Evolutionary conservation across 139 green algal species (phyloP), one percentile per base, ranked within the genome.

Genomic region (Chlamydomonas sp.): DNA sequence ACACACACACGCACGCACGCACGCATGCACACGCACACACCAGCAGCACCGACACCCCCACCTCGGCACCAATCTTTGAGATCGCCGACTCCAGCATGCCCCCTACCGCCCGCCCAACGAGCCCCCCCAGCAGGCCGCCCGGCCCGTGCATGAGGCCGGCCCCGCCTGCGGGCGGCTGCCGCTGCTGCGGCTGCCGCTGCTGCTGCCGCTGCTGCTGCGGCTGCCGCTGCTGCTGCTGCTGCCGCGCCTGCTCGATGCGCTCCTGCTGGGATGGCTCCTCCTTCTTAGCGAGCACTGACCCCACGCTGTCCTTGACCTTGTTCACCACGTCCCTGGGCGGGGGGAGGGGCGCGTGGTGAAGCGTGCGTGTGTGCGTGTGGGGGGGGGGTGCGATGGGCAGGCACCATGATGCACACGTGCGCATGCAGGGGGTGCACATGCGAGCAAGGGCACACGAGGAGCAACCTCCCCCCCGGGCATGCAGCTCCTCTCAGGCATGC

Each of bases 291-390:
- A 69, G 62, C 8, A 22, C 30, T 4, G 31, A 35, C 3, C 30
- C 31, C 16, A 54, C 31, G 4, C 67, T 54, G 57, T 79, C 67
- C 58, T 72, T 79, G 4, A 79, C 36, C 31, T 79, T 79, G 35
- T 31, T 67, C 20, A 71, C 48, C 0, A 73, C 60, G 0, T 33
- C 58, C 67, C 66, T 74, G 59, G 26, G 22, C 5, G 5, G 31
- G 35, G n/a, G n/a, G n/a, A n/a, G n/a, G n/a, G n/a, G n/a, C n/a
- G n/a, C n/a, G n/a, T n/a, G n/a, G n/a, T n/a, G n/a, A 38, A 38
- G 5, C 10, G 35, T 69, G 30, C 3, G 35, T 34, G 16, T 4
- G n/a, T 3, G 3, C 5, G 13, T 33, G 35, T 69, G 10, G 13
- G 34, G 4, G 35, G 54, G 62, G 50, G 26, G 6, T 24, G 30